Conservation (phyloP, 371 early-diverging fungal genomes). For the Mortierella sp. region DNA sequence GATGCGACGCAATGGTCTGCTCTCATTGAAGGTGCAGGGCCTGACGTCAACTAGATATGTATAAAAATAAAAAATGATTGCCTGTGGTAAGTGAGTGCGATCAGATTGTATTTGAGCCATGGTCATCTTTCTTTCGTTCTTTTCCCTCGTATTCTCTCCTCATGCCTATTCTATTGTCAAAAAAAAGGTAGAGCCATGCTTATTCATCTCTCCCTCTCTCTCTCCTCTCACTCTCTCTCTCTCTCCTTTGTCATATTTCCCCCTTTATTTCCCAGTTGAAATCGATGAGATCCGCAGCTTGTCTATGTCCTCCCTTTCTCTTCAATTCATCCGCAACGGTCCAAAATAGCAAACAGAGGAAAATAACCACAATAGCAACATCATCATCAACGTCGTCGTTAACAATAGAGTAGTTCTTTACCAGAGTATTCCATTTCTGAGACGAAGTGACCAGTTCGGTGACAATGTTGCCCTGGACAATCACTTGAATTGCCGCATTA, state of each 20-base stretch:
- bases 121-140: not conserved
- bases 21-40: conserved; percentile 31
- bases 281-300: not conserved
- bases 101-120: not conserved
- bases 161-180: not conserved
- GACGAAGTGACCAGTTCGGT: conserved; percentile 31
- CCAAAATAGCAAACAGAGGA: not conserved
- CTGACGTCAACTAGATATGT: conserved; percentile 19
- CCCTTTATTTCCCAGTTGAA: not conserved
- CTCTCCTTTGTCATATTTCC: not conserved
- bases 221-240: no score
- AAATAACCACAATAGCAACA: not conserved
- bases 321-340: not conserved
- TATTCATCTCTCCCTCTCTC: not conserved
- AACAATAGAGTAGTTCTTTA: conserved; percentile 9
- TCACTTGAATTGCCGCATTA: not conserved
- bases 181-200: not conserved
- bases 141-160: not conserved
- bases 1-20: conserved; percentile 50
- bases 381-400: no score
- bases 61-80: not conserved
- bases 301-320: not conserved
- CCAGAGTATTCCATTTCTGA: conserved; percentile 23
- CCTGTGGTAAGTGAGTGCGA: not conserved
- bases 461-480: conserved; percentile 14